A percentile compares a stretch with the other conserved stretches of the same genome.
Conservation (phyloP, 345 rosid genomes). For the Cardamine resedifolia region DNA sequence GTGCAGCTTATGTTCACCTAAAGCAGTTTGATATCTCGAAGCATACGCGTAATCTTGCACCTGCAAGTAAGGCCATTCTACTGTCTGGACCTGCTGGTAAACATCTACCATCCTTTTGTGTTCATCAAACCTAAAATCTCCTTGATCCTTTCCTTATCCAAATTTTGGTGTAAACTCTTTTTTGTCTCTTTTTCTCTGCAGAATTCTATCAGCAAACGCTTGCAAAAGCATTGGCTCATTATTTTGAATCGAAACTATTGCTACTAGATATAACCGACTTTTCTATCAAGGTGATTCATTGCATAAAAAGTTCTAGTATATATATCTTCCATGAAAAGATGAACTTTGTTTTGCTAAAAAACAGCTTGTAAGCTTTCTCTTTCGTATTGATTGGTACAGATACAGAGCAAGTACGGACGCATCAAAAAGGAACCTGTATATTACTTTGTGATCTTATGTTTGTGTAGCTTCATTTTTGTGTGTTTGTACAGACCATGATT, state of each 20-base stretch:
- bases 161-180: neutral
- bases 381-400: constrained; percentile 43
- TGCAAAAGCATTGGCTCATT: constrained; percentile 86
- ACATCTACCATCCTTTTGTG: constrained; percentile 12
- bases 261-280: constrained; percentile 77
- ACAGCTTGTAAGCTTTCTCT: constrained; percentile 9
- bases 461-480: neutral
- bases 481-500: constrained; percentile 1
- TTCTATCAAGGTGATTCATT: constrained; percentile 65
- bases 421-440: constrained; percentile 67
- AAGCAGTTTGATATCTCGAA: constrained; percentile 79
- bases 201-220: constrained; percentile 94
- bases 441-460: constrained; percentile 17
- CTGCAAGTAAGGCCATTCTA: constrained; percentile 86
- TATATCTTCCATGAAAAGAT: constrained; percentile 2
- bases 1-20: constrained; percentile 85
- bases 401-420: constrained; percentile 88
- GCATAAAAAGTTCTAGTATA: neutral
- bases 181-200: constrained; percentile 33
- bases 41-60: constrained; percentile 91
- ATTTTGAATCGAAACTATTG: constrained; percentile 78
- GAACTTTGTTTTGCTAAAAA: neutral
- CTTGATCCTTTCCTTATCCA: neutral
- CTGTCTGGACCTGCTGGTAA: constrained; percentile 93
- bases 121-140: neutral